Conservation (phyloP, 2,329 filamentous ascomycete genomes). For the Thyridium curvatum region DNA sequence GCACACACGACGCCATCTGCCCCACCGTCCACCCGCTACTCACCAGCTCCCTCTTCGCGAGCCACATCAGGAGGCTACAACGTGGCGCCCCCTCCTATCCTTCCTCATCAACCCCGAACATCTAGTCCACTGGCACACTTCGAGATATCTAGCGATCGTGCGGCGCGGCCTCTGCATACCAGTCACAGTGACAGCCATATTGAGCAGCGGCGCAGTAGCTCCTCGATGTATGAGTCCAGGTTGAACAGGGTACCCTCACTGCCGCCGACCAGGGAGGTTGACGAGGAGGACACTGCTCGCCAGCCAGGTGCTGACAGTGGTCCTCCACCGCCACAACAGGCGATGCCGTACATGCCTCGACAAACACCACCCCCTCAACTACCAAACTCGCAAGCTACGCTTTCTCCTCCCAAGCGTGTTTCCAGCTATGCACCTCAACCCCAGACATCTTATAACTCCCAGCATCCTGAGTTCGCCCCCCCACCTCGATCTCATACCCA, state of each 20-base stretch:
- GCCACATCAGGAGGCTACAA: constrained; percentile 32
- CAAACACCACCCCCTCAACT: constrained; percentile 42
- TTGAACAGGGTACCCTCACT: constrained; percentile 50
- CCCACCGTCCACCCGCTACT: constrained; percentile 45
- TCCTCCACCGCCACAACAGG: constrained; percentile 9
- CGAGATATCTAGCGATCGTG: constrained; percentile 40
- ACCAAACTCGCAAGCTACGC: constrained; percentile 27
- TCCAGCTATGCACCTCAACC: constrained; percentile 45
- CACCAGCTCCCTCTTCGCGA: constrained; percentile 36
- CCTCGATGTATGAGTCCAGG: constrained; percentile 46
- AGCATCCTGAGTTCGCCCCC: constrained; percentile 38
- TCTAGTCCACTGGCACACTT: constrained; percentile 62
- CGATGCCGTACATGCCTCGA: constrained; percentile 21
- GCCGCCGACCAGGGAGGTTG: constrained; percentile 55
- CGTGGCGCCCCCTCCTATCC: constrained; percentile 32
- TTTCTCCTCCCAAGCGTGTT: constrained; percentile 51
- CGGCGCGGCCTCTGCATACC: constrained; percentile 16
- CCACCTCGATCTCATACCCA: constrained; percentile 57
- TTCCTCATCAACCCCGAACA: constrained; percentile 56
- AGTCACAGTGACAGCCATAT: constrained; percentile 31
- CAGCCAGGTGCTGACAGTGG: constrained; percentile 16
- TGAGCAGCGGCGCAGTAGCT: constrained; percentile 42
- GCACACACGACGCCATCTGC: constrained; percentile 18
- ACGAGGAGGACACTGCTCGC: constrained; percentile 40
- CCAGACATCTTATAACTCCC: constrained; percentile 19